phyloP scores from a whole-genome alignment of 73 alveolate genomes.

The Uronychia setigera region DNA sequence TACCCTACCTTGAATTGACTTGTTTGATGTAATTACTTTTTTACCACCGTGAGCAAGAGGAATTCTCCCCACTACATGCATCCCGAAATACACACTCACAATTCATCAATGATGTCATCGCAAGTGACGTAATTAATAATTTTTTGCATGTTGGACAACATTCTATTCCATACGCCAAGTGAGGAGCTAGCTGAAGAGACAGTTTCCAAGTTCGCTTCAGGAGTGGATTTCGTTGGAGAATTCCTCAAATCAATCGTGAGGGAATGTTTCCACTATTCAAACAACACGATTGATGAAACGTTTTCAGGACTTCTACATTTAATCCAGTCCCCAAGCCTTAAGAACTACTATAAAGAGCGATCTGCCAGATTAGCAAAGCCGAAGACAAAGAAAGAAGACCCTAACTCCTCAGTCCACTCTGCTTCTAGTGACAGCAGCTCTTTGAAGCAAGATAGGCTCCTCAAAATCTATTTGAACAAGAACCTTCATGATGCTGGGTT shows the following conservation, averaged over 20 bases:
- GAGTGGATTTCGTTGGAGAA: not conserved
- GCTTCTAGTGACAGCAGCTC: not conserved
- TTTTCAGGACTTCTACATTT: not conserved
- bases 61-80: no score
- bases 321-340: not conserved
- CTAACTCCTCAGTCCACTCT: not conserved
- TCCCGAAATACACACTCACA: no score
- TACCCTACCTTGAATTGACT: no score
- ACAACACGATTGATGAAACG: not conserved
- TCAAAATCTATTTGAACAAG: not conserved
- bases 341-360: not conserved
- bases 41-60: no score
- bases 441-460: not conserved
- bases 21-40: no score
- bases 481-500: not conserved
- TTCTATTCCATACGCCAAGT: no score
- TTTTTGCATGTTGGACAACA: no score
- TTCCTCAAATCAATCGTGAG: not conserved
- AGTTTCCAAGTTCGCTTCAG: not conserved
- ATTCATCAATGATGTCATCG: no score
- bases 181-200: not conserved
- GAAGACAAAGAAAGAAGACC: not conserved
- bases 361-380: not conserved
- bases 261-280: not conserved
- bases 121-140: no score